These are phyloP conservation scores for Conoideocrella luteorostrata DNA, from an alignment of 2,329 filamentous ascomycete species.

Conservation along the genomic window DNA sequence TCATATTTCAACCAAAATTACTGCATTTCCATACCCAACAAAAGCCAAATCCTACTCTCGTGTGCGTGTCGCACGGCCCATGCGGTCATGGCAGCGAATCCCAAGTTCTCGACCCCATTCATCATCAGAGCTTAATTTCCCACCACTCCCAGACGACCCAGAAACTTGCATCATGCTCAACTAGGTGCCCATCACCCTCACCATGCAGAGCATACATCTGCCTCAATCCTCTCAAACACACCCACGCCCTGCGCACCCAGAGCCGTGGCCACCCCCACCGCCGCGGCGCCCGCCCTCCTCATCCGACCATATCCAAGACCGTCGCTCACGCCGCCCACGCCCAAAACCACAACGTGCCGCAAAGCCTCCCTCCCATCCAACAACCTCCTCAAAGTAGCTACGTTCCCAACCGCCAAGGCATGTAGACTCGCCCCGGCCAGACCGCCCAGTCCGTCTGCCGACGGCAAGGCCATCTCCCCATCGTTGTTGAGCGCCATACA, in stretches of 20 bases:
- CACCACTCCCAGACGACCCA: too few species aligned
- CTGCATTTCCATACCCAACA: too few species aligned
- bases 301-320: conserved; percentile 57
- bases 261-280: conserved; percentile 64
- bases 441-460: conserved; percentile 57
- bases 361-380: conserved; percentile 45
- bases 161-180: too few species aligned
- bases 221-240: conserved; percentile 55
- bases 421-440: conserved; percentile 68
- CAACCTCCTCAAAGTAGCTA: conserved; percentile 56
- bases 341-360: conserved; percentile 56
- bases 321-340: conserved; percentile 67
- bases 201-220: conserved; percentile 16
- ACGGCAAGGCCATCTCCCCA: conserved; percentile 16
- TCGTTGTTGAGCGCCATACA: conserved; percentile 49
- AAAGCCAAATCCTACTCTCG: too few species aligned
- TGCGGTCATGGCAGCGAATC: too few species aligned
- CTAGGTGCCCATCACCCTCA: too few species aligned
- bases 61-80: too few species aligned
- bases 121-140: too few species aligned
- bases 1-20: too few species aligned
- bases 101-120: too few species aligned
- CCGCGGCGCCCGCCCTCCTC: conserved; percentile 57
- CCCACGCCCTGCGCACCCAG: conserved; percentile 55
- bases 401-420: conserved; percentile 68